Conservation (phyloP, 2,329 filamentous ascomycete genomes). For the Lomentospora prolificans region DNA sequence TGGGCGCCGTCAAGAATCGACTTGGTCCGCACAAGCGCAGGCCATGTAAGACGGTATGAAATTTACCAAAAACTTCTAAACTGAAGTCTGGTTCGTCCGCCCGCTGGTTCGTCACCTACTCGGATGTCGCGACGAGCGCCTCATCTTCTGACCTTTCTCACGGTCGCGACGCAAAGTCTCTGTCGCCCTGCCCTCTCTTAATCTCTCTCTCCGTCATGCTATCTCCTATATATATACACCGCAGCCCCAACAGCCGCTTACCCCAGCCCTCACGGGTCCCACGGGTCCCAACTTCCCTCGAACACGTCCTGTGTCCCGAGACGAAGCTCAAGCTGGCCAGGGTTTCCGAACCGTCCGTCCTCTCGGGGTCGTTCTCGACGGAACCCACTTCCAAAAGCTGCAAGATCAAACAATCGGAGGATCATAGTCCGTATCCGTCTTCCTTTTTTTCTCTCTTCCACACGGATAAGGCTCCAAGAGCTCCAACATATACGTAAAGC, state of each 20-base stretch:
- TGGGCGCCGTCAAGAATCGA: too few species aligned
- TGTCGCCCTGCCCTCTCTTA: too few species aligned
- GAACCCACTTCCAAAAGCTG: conserved; percentile 14
- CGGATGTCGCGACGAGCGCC: too few species aligned
- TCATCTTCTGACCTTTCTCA: too few species aligned
- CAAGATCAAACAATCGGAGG: conserved; percentile 24
- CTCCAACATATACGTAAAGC: conserved; percentile 27
- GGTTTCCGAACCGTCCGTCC: neutral
- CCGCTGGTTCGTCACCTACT: too few species aligned
- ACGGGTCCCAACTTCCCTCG: conserved; percentile 4
- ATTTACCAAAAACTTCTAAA: neutral
- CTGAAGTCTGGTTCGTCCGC: neutral
- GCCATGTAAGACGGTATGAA: too few species aligned
- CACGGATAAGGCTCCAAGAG: conserved; percentile 32
- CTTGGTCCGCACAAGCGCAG: too few species aligned
- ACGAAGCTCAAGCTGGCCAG: conserved; percentile 3
- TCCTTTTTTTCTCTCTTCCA: conserved; percentile 14
- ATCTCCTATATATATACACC: too few species aligned
- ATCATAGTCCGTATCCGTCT: conserved; percentile 33
- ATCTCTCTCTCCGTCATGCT: too few species aligned
- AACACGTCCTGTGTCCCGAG: conserved; percentile 8
- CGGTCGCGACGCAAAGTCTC: too few species aligned
- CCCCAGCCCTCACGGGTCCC: neutral
- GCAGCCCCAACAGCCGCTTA: conserved; percentile 5
- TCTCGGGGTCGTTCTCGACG: neutral